Conservation (phyloP, 2,329 filamentous ascomycete genomes). For the Aspergillus unguis region DNA sequence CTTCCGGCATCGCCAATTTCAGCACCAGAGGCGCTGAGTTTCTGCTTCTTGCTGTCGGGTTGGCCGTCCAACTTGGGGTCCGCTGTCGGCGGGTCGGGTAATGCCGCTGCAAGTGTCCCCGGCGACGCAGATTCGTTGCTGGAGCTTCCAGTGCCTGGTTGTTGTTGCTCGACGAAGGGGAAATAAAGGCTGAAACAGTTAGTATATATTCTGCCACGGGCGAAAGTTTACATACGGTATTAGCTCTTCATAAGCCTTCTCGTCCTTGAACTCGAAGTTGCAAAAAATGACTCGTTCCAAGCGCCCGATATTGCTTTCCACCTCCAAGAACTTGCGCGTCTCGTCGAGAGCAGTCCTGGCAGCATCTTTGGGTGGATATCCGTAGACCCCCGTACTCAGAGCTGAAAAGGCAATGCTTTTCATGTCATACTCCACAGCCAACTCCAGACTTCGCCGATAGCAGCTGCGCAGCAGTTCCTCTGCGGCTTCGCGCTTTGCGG, state of each 20-base stretch:
- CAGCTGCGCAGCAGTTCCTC: slow-evolving; percentile 55
- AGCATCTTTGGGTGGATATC: slow-evolving; percentile 73
- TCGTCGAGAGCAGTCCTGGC: slow-evolving; percentile 67
- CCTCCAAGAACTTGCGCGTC: slow-evolving; percentile 54
- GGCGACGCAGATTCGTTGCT: slow-evolving; percentile 16
- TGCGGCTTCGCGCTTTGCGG: slow-evolving; percentile 31
- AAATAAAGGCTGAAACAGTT: slow-evolving; percentile 45
- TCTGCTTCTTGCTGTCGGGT: slow-evolving; percentile 49
- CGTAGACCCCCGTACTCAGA: slow-evolving; percentile 86
- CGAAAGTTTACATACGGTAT: slow-evolving; percentile 63
- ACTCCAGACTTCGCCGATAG: slow-evolving; percentile 67
- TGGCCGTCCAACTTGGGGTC: slow-evolving; percentile 46
- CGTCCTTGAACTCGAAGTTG: slow-evolving; percentile 75
- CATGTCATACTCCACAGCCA: slow-evolving; percentile 66
- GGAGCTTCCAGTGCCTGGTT: slow-evolving; percentile 3
- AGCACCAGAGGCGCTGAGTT: slow-evolving; percentile 25
- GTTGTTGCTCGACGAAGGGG: slow-evolving; percentile 42
- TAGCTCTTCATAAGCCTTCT: slow-evolving; percentile 64
- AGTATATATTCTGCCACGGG: background rate
- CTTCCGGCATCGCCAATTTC: slow-evolving; percentile 4
- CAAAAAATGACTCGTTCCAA: slow-evolving; percentile 80
- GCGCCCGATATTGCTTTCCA: slow-evolving; percentile 36
- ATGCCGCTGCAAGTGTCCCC: slow-evolving; percentile 38
- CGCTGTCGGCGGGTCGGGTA: slow-evolving; percentile 49
- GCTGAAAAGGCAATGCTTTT: slow-evolving; percentile 76